Percentiles rank a stretch among this genome's conserved stretches.
Evolutionary conservation across 768 basidiomycete genomes (phyloP).

Genomic region (Collybia sp.): DNA sequence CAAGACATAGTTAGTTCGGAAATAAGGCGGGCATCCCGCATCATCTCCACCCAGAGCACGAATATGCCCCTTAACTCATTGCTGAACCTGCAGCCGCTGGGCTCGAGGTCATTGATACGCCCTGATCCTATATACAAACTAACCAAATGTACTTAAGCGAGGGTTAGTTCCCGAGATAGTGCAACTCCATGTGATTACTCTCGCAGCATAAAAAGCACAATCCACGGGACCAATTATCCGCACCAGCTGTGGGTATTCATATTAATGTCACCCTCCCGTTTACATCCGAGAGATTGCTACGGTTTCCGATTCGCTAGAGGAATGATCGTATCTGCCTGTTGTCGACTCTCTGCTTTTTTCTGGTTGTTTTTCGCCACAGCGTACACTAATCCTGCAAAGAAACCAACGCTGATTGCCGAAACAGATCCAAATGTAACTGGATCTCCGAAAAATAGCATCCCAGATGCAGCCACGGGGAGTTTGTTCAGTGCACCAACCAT

Average conservation of each 20-base stretch:
- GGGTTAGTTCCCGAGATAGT: too few relatives aligned
- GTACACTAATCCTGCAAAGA: slow-evolving; percentile 89
- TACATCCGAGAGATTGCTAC: slow-evolving; percentile 8
- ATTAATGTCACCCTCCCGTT: too few relatives aligned
- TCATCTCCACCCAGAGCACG: slow-evolving; percentile 15
- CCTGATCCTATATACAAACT: too few relatives aligned
- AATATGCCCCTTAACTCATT: slow-evolving; percentile 11
- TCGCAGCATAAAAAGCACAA: too few relatives aligned
- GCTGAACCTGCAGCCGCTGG: too few relatives aligned
- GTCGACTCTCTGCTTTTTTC: slow-evolving; percentile 65
- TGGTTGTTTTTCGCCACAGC: slow-evolving; percentile 94
- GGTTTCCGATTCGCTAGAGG: slow-evolving; percentile 55
- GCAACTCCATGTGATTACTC: too few relatives aligned
- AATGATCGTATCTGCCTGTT: slow-evolving; percentile 48
- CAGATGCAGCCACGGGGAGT: slow-evolving; percentile 96
- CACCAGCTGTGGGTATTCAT: too few relatives aligned
- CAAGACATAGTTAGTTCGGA: slow-evolving; percentile 13
- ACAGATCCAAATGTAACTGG: slow-evolving; percentile 84
- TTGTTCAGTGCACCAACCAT: slow-evolving; percentile 99
- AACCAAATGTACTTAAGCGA: too few relatives aligned
- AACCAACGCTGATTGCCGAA: slow-evolving; percentile 82
- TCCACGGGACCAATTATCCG: too few relatives aligned
- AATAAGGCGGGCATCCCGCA: slow-evolving; percentile 26
- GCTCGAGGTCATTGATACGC: too few relatives aligned
- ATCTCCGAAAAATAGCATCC: slow-evolving; percentile 97